A percentile compares a stretch with the other conserved stretches of the same genome.
phyloP scores from a whole-genome alignment of 495 filamentous ascomycete species.

The Trypethelium eluteriae region DNA sequence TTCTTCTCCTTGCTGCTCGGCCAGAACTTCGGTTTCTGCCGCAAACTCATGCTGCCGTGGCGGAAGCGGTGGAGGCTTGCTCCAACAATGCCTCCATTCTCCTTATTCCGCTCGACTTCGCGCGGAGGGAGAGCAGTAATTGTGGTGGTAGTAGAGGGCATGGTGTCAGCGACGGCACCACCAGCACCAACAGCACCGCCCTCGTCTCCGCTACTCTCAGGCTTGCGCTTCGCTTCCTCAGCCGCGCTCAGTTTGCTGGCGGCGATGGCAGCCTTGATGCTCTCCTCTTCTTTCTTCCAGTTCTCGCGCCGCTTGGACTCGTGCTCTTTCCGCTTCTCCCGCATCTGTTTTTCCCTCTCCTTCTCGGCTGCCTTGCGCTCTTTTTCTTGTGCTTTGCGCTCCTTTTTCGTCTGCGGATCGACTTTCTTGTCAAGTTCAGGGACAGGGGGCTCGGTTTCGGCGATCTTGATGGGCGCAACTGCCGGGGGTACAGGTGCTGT shows the following conservation, averaged over 20 bases:
- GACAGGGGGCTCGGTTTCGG: constrained; percentile 27
- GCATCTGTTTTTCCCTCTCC: constrained; percentile 55
- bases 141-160: neutral
- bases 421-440: constrained; percentile 28
- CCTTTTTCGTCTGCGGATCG: constrained; percentile 42
- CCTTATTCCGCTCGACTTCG: constrained; percentile 18
- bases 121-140: constrained; percentile 16
- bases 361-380: constrained; percentile 33
- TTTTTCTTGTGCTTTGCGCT: constrained; percentile 47
- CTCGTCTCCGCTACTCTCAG: constrained; percentile 16
- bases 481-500: constrained; percentile 49
- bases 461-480: constrained; percentile 24
- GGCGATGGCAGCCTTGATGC: constrained; percentile 51
- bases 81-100: constrained; percentile 35
- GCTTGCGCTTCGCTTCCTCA: constrained; percentile 42
- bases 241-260: constrained; percentile 46
- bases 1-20: constrained; percentile 24
- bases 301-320: constrained; percentile 46
- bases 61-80: constrained; percentile 47
- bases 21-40: constrained; percentile 45
- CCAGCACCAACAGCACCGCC: too few relatives aligned
- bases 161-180: neutral
- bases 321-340: constrained; percentile 57
- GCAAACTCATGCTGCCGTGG: constrained; percentile 54
- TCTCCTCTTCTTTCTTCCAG: constrained; percentile 50